Base-by-base conservation (phyloP, 2,329 filamentous ascomycete genomes). In the Nakataea oryzae region DNA sequence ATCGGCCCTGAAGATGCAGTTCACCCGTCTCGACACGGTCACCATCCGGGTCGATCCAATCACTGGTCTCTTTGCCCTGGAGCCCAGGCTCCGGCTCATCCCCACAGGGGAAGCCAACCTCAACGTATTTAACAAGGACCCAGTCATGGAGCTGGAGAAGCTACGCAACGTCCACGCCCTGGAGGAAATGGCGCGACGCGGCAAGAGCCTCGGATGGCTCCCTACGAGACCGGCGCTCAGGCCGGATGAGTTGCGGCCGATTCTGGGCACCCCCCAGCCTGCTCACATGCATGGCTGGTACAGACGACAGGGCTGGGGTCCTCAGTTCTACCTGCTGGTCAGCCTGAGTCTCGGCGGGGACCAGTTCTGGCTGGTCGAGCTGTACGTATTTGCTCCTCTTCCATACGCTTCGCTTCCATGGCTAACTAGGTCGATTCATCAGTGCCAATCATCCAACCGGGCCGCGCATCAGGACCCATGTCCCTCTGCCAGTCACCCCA, bases 301-400 rank as follows among this genome's bases (percentile, higher is more conserved):
- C 65, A 84, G 81, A 68, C 87, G 86, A 68, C 78, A 78, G 63
- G 85, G 84, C n/a, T 96, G 93, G 90, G 80, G 80, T 12, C 71
- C 81, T 17, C 78, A 82, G 61, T 96, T 91, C 90, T 84, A 87
- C 65, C 76, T 96, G 54, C 86, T 87, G 66, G 81, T 89, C 57
- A 85, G 86, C 61, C 81, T 91, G 71, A 86, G 87, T 70, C 79
- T 89, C 69, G 80, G 81, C 69, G 90, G 90, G 61, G 90, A 95
- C 70, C 82, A 81, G 64, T 96, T 90, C 90, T 93, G 88, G 86
- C 76, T 93, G 64, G 78, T 91, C 61, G 82, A 88, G 72, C 73
- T 84, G 81, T 86, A 76, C 75, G 81, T 78, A 32, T 57, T 54
- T 59, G 34, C 30, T 32, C 7, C 13, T 55, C 7, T n/a, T n/a